Evolutionary conservation across 1,139 yeast species (phyloP).

Genomic region (Pichia sp.): DNA sequence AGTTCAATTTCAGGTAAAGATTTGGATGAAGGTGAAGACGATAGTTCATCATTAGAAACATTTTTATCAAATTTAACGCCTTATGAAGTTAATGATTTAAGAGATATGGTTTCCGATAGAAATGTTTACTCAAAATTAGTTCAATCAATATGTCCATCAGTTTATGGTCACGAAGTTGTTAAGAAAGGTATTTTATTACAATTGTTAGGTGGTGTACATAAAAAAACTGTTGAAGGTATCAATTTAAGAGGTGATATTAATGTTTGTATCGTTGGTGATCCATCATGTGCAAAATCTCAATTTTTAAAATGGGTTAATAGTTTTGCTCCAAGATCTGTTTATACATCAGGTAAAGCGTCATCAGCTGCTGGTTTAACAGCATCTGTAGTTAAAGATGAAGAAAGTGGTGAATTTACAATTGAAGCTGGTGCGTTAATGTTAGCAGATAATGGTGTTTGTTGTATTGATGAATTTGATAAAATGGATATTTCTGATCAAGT

Average conservation of each 20-base stretch:
- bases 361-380: conserved; percentile 99
- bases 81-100: conserved; percentile 78
- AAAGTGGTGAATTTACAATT: conserved; percentile 93
- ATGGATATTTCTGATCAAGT: conserved; percentile 96
- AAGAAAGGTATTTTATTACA: conserved; percentile 90
- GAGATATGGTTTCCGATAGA: conserved; percentile 86
- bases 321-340: conserved; percentile 90
- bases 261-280: conserved; percentile 96
- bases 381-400: conserved; percentile 96
- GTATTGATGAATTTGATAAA: conserved; percentile 97
- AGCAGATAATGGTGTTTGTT: conserved; percentile 98
- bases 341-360: conserved; percentile 97
- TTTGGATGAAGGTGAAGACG: conserved; percentile 29
- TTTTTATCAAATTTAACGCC: conserved; percentile 73
- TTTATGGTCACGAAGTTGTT: conserved; percentile 91
- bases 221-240: conserved; percentile 89
- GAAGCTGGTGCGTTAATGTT: conserved; percentile 99
- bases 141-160: conserved; percentile 91
- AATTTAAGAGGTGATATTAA: conserved; percentile 95
- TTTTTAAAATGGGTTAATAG: conserved; percentile 89
- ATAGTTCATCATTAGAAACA: conserved; percentile 56
- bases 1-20: conserved; percentile 48
- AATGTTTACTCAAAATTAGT: conserved; percentile 83
- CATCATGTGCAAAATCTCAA: conserved; percentile 96
- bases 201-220: conserved; percentile 93